phyloP scores from a whole-genome alignment of 176 grass and related monocot species.

The Ensete glaucum region DNA sequence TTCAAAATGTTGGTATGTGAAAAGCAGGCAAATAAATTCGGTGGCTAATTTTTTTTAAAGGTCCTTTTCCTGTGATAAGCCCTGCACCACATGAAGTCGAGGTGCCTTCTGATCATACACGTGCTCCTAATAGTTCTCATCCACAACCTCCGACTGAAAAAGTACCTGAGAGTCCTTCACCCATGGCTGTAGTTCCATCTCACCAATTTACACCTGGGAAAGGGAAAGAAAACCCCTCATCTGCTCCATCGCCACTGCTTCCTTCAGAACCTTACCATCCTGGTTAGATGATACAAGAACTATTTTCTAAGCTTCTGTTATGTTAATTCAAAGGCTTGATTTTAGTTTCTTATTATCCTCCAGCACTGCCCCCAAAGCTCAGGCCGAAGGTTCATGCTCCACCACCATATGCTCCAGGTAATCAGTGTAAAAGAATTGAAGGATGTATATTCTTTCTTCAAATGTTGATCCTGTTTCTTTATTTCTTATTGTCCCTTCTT shows the following conservation, averaged over 20 bases:
- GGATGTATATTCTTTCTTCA: not conserved
- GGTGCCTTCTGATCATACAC: constrained; percentile 31
- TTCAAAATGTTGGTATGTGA: not conserved
- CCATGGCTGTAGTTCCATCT: constrained; percentile 39
- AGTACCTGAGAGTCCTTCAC: constrained; percentile 32
- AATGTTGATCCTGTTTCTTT: not conserved
- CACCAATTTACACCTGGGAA: constrained; percentile 11
- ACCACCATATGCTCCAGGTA: constrained; percentile 17
- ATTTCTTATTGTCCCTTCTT: constrained; percentile 21
- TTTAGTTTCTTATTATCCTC: constrained; percentile 33
- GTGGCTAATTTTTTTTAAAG: constrained; percentile 29
- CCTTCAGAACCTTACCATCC: constrained; percentile 30
- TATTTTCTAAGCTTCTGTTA: constrained; percentile 13
- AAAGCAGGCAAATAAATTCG: not conserved
- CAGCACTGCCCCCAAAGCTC: constrained; percentile 24
- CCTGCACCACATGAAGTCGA: constrained; percentile 41
- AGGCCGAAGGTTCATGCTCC: constrained; percentile 23
- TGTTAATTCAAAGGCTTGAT: constrained; percentile 16
- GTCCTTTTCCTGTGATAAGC: constrained; percentile 47
- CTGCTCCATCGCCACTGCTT: constrained; percentile 38
- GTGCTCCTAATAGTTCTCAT: constrained; percentile 34
- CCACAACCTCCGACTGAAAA: constrained; percentile 12
- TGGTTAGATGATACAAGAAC: constrained; percentile 34
- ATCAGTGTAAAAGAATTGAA: constrained; percentile 16
- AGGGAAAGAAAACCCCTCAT: constrained; percentile 36